Evolutionary conservation across 179 eudicot species (phyloP).

Genomic region (Beta lomatogona): DNA sequence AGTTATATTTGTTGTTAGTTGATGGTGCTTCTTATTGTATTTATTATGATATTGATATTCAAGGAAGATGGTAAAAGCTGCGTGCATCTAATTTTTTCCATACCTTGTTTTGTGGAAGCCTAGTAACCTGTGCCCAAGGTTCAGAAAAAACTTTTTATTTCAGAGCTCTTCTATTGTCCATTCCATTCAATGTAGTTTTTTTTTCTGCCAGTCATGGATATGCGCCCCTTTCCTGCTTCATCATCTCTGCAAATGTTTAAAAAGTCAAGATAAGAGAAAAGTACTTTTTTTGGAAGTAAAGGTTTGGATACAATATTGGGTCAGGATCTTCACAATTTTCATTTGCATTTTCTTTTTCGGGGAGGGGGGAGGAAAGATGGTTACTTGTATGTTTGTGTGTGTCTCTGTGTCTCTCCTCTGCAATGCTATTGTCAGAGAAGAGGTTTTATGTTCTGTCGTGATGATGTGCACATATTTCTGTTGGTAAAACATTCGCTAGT

Average conservation of each 20-base stretch:
- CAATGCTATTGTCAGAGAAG: not conserved
- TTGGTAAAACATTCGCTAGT: not conserved
- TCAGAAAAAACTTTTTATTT: not conserved
- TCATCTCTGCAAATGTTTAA: not conserved
- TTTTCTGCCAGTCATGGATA: not conserved
- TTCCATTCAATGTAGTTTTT: not conserved
- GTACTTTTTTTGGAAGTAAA: not conserved
- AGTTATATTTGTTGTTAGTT: not conserved
- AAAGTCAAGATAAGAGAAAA: not conserved
- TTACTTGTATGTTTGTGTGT: not conserved
- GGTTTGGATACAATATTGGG: not conserved
- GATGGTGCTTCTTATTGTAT: not conserved
- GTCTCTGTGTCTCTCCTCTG: not conserved
- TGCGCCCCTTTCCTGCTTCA: not conserved
- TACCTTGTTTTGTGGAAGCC: not conserved
- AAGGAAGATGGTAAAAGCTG: not conserved
- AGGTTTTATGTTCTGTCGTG: not conserved
- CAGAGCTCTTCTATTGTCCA: not conserved
- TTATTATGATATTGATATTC: not conserved
- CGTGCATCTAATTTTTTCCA: not conserved
- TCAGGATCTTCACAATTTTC: not conserved
- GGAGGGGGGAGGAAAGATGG: not conserved
- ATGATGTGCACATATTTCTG: constrained; percentile 1
- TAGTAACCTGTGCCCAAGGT: not conserved
- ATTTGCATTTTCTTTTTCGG: not conserved